Percentiles rank a stretch among this genome's conserved stretches.
These are phyloP conservation scores for Scortechinia acanthostroma DNA, from an alignment of 2,329 filamentous ascomycete genomes.

Conservation along the genomic window DNA sequence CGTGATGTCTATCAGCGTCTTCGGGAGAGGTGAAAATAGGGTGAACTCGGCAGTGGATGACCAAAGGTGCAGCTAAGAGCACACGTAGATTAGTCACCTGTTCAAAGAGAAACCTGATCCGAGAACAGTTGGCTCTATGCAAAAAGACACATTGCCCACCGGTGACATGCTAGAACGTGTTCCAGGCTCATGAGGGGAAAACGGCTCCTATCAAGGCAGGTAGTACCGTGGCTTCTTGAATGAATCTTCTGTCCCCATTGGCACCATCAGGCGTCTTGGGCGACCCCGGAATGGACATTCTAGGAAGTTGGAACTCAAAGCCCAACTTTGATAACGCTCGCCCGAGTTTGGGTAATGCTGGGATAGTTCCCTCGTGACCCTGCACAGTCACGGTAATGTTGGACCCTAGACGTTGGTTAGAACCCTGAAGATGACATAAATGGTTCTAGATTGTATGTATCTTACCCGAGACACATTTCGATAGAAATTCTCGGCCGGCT, in stretches of 20 bases:
- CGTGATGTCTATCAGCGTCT: slow-evolving; percentile 71
- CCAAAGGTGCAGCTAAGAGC: slow-evolving; percentile 64
- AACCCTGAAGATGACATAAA: too few relatives aligned
- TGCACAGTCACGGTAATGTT: slow-evolving; percentile 76
- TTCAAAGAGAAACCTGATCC: too few relatives aligned
- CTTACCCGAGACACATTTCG: slow-evolving; percentile 60
- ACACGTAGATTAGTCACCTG: too few relatives aligned
- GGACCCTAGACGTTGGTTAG: slow-evolving; percentile 75
- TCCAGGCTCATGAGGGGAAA: neutral
- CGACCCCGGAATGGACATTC: slow-evolving; percentile 46
- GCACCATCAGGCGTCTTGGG: slow-evolving; percentile 9
- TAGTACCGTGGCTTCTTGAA: slow-evolving; percentile 63
- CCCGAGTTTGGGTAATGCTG: slow-evolving; percentile 65
- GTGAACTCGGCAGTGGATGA: slow-evolving; percentile 81
- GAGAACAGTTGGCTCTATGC: too few relatives aligned
- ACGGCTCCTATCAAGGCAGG: neutral
- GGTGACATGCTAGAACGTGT: neutral
- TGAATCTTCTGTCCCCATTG: slow-evolving; percentile 56
- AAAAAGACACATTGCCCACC: too few relatives aligned
- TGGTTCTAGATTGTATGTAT: too few relatives aligned
- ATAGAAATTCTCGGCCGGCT: neutral
- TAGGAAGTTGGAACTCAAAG: slow-evolving; percentile 67
- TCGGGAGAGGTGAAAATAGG: slow-evolving; percentile 69
- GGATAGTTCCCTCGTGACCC: slow-evolving; percentile 67
- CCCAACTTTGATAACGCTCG: slow-evolving; percentile 66